phyloP scores from a whole-genome alignment of 768 basidiomycete genomes.

The Tylopilus vinaceipallidus region DNA sequence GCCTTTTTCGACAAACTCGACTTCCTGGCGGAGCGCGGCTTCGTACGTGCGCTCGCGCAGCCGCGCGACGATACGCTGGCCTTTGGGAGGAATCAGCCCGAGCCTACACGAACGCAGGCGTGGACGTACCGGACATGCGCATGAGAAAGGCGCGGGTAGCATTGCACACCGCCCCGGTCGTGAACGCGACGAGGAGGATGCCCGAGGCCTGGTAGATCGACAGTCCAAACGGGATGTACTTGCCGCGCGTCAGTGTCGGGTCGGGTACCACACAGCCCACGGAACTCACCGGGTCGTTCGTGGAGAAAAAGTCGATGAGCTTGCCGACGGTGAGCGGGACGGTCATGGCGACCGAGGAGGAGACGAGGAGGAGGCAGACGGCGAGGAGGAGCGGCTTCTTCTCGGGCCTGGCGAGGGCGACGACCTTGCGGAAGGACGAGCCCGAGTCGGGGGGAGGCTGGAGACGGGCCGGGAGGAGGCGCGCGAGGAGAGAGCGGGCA shows the following conservation, averaged over 20 bases:
- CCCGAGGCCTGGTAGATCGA: constrained; percentile 79
- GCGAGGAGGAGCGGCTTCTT: constrained; percentile 72
- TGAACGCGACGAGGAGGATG: constrained; percentile 72
- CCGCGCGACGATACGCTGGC: constrained; percentile 89
- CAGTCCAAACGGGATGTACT: constrained; percentile 79
- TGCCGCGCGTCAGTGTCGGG: constrained; percentile 22
- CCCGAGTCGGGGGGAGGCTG: constrained; percentile 39
- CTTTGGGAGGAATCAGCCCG: constrained; percentile 18
- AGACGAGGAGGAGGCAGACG: constrained; percentile 78
- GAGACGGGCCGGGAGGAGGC: constrained; percentile 33
- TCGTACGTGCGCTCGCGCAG: constrained; percentile 79
- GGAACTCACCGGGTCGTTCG: constrained; percentile 55
- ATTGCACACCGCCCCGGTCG: constrained; percentile 84
- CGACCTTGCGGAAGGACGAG: constrained; percentile 72
- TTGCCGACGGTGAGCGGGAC: constrained; percentile 92
- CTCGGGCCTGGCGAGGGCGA: constrained; percentile 81
- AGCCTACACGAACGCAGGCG: too few species aligned
- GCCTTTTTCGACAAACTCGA: constrained; percentile 88
- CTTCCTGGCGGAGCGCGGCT: constrained; percentile 85
- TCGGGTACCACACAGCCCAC: background rate
- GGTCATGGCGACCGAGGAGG: constrained; percentile 87
- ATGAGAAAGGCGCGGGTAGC: constrained; percentile 81
- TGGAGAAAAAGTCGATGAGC: constrained; percentile 90
- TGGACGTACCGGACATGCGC: constrained; percentile 70
- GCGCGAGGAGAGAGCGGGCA: constrained; percentile 20